Evolutionary conservation across 345 rosid genomes (phyloP), one percentile per base, ranked within the genome.

Genomic region (Citrus glauca): DNA sequence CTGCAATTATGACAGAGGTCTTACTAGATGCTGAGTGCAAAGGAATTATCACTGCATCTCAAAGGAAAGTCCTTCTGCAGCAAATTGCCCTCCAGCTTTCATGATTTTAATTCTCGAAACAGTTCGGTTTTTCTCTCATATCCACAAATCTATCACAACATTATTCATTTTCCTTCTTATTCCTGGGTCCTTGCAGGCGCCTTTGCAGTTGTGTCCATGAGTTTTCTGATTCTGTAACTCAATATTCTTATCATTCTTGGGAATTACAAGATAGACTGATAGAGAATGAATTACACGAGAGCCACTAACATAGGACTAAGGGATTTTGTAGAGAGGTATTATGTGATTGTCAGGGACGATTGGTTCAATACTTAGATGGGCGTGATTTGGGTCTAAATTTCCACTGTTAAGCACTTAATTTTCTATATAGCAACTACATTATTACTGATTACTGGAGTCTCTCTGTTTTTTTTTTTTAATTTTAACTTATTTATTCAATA

Each of bases 1-100:
- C 85, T 33, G 93, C 93, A 19, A 90, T 88, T 71, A 87, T 90
- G 93, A 82, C 89, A 5, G 93, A 90, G 71, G 90, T 90, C 5
- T 81, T 90, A 79, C 88, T 86, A 2, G 93, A 90, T 64, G 90
- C 93, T 2, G 90, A 90, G 82, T 87, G 90, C 76, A 90, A 88
- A 78, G 93, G 93, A 78, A 87, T 88, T 35, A 90, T 90, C 68
- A 88, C 82, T 63, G 85, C 91, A 27, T 85, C 90, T 56, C 93
- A 90, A 77, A 88, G 85, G 90, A 90, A 86, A 79, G 79, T 74
- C 24, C 84, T 90, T 27, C 89, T 90, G 64, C 90, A 87, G 64
- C 88, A 90, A 81, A 84, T 88, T 87, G 91, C 93, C 72, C 79
- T 90, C 75, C 84, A 78, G 66, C 91, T 90, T 77, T 81, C 90